Evolutionary conservation across 345 rosid species (phyloP).

Genomic region (Aurinia saxatilis): DNA sequence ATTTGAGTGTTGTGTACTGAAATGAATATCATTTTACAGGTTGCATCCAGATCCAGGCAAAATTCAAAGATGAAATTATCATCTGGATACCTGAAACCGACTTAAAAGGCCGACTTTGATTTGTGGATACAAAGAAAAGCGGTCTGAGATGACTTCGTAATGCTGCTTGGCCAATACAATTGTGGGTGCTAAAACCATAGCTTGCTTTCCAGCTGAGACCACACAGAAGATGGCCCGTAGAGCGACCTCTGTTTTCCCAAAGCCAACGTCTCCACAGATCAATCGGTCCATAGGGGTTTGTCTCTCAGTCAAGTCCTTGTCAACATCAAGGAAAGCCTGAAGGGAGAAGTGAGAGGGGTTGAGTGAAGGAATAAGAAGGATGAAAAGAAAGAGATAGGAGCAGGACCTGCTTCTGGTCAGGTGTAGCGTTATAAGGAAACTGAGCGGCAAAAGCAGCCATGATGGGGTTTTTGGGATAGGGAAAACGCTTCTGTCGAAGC

Average conservation of each 20-base stretch:
- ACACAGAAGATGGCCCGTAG: conserved; percentile 85
- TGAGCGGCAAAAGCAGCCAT: conserved; percentile 59
- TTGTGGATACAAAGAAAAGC: conserved; percentile 55
- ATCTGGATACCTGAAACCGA: conserved; percentile 76
- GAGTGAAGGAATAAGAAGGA: conserved; percentile 11
- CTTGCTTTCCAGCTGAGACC: conserved; percentile 85
- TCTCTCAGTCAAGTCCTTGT: conserved; percentile 82
- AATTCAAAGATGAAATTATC: background rate
- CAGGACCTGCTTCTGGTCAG: conserved; percentile 72
- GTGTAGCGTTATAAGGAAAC: conserved; percentile 83
- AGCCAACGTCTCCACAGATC: conserved; percentile 97
- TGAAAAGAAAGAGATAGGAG: conserved; percentile 13
- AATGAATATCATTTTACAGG: background rate
- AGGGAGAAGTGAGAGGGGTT: conserved; percentile 19
- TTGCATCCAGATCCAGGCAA: conserved; percentile 6
- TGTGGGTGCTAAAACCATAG: conserved; percentile 96
- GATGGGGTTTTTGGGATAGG: conserved; percentile 61
- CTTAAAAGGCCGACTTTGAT: conserved; percentile 80
- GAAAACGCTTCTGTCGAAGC: conserved; percentile 75
- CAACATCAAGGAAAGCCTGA: conserved; percentile 93
- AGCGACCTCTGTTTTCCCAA: conserved; percentile 98
- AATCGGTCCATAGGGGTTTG: conserved; percentile 96
- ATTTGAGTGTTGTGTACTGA: conserved; percentile 2
- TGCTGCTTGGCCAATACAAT: conserved; percentile 94
- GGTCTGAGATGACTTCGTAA: conserved; percentile 74